Evolutionary conservation across 257 asterid species (phyloP).

Genomic region (Nicotiana knightiana): DNA sequence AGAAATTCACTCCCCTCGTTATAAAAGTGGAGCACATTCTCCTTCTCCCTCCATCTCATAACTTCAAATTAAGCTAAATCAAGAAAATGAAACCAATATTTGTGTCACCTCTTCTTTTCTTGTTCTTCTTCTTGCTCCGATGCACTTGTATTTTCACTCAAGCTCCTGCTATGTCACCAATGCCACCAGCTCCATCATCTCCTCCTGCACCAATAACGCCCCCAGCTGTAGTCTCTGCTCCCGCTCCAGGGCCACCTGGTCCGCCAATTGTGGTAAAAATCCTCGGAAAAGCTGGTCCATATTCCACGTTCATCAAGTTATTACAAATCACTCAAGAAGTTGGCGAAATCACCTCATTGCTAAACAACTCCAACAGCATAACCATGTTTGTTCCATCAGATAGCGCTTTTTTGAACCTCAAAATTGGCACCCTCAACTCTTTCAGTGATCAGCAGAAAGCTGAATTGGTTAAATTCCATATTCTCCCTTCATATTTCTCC

Average conservation of each 20-base stretch:
- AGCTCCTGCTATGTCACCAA: constrained; percentile 15
- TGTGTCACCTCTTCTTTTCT: constrained; percentile 9
- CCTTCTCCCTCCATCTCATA: not conserved
- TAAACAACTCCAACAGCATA: constrained; percentile 43
- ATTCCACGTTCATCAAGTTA: constrained; percentile 42
- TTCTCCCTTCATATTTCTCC: constrained; percentile 28
- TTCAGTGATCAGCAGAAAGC: constrained; percentile 30
- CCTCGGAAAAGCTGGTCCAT: constrained; percentile 43
- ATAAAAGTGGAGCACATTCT: constrained; percentile 11
- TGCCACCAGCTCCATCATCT: constrained; percentile 13
- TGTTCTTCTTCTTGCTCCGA: constrained; percentile 16
- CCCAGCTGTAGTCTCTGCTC: constrained; percentile 5
- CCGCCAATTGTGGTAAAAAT: constrained; percentile 39
- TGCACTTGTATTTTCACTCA: constrained; percentile 21
- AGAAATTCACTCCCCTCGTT: not conserved
- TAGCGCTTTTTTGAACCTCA: constrained; percentile 38
- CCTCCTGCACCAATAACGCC: not conserved
- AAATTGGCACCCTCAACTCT: constrained; percentile 37
- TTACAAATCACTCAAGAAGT: constrained; percentile 41
- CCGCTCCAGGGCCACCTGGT: constrained; percentile 35
- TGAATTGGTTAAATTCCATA: constrained; percentile 38
- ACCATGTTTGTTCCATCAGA: constrained; percentile 42
- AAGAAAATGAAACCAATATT: not conserved
- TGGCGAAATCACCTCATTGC: constrained; percentile 40
- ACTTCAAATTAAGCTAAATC: not conserved